Percentiles rank a stretch among this genome's conserved stretches.
phyloP scores from a whole-genome alignment of 2,329 filamentous ascomycete genomes.

The Fusarium kyushuense region DNA sequence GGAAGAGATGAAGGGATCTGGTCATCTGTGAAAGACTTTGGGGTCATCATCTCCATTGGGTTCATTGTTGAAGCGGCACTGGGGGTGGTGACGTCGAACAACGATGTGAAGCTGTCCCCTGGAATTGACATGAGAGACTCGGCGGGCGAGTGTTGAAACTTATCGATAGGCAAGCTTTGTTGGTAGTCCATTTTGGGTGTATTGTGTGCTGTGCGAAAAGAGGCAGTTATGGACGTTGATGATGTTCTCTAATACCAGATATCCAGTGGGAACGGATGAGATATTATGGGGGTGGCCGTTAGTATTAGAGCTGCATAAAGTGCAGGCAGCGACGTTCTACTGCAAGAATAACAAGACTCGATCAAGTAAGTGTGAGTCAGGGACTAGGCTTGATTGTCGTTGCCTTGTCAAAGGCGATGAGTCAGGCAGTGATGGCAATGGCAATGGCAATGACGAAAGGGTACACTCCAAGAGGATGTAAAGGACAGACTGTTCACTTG shows the following conservation, averaged over 20 bases:
- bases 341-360: constrained; percentile 33
- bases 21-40: constrained; percentile 56
- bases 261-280: constrained; percentile 15
- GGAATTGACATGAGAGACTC: constrained; percentile 67
- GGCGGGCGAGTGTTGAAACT: constrained; percentile 66
- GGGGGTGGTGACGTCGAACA: constrained; percentile 57
- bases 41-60: constrained; percentile 64
- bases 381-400: constrained; percentile 25
- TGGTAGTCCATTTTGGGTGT: constrained; percentile 55
- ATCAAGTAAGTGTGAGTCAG: constrained; percentile 47
- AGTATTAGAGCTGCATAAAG: constrained; percentile 12
- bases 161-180: constrained; percentile 59
- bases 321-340: constrained; percentile 35
- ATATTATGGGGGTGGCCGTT: constrained; percentile 18
- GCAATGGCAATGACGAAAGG: constrained; percentile 28
- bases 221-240: constrained; percentile 4
- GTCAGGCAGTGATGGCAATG: constrained; percentile 37
- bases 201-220: constrained; percentile 17
- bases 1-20: constrained; percentile 16
- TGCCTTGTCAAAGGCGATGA: constrained; percentile 38
- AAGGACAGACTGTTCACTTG: constrained; percentile 49
- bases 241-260: constrained; percentile 14
- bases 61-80: constrained; percentile 54
- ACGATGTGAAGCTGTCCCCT: constrained; percentile 61
- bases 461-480: constrained; percentile 35